These are phyloP conservation scores for Lentinula sp. DNA, from an alignment of 768 basidiomycete species.

Conservation along the genomic window DNA sequence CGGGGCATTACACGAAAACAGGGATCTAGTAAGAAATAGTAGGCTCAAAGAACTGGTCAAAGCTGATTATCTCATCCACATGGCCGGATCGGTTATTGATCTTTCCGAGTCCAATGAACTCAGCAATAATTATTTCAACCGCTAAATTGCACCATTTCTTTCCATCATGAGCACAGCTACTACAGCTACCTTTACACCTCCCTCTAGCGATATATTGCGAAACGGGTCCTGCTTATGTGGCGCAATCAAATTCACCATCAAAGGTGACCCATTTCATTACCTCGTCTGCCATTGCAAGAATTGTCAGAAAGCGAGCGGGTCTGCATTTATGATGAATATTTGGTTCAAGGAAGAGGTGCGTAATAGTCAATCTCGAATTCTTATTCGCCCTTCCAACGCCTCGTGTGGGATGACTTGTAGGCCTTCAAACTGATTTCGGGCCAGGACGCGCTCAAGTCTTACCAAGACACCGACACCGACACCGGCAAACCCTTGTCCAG, in stretches of 20 bases:
- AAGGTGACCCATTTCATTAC: constrained; percentile 29
- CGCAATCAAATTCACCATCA: constrained; percentile 26
- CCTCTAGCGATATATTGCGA: background rate
- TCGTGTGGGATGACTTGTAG: constrained; percentile 10
- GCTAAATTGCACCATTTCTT: too few relatives aligned
- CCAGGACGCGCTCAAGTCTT: constrained; percentile 20
- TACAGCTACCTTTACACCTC: background rate
- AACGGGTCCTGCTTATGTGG: constrained; percentile 28
- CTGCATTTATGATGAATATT: constrained; percentile 33
- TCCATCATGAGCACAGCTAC: background rate
- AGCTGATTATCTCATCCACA: background rate
- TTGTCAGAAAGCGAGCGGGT: constrained; percentile 34
- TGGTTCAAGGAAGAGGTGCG: constrained; percentile 29
- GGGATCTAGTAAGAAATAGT: too few relatives aligned
- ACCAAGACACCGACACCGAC: constrained; percentile 21
- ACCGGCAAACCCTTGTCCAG: constrained; percentile 24
- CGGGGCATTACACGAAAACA: too few relatives aligned
- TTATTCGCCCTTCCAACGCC: background rate
- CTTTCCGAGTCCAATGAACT: background rate
- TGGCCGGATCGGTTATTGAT: background rate
- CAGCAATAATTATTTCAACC: too few relatives aligned
- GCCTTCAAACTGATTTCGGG: constrained; percentile 21
- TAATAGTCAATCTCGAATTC: background rate
- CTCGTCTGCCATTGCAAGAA: constrained; percentile 38
- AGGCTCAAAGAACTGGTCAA: background rate